Evolutionary conservation across 768 basidiomycete genomes (phyloP).

Genomic region (Leucocoprinus sp.): DNA sequence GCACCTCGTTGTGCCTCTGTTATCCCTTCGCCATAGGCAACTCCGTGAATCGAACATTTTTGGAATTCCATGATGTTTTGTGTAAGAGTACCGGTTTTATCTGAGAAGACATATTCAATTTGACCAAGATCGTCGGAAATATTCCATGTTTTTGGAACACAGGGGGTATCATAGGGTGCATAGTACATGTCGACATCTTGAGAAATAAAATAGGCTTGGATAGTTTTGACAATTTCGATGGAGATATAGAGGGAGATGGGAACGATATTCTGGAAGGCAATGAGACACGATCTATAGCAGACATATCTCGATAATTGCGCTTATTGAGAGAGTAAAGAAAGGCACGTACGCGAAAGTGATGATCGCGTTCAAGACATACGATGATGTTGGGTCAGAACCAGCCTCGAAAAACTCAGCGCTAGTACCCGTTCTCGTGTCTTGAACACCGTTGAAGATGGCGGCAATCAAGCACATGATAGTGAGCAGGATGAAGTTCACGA

Average conservation of each 20-base stretch:
- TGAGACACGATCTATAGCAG: slow-evolving; percentile 76
- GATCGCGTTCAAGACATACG: slow-evolving; percentile 61
- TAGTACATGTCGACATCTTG: slow-evolving; percentile 98
- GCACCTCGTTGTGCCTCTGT: slow-evolving; percentile 95
- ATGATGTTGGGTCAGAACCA: slow-evolving; percentile 53
- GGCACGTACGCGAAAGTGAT: slow-evolving; percentile 83
- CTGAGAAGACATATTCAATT: slow-evolving; percentile 87
- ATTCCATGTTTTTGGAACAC: slow-evolving; percentile 96
- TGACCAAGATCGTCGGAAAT: slow-evolving; percentile 98
- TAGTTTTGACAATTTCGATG: slow-evolving; percentile 96
- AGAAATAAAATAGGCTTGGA: slow-evolving; percentile 93
- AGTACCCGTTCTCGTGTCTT: slow-evolving; percentile 49
- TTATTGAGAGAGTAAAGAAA: neutral
- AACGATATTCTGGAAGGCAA: slow-evolving; percentile 96
- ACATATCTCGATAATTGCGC: slow-evolving; percentile 4
- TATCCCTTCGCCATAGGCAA: slow-evolving; percentile 86
- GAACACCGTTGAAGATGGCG: slow-evolving; percentile 69
- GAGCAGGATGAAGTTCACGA: slow-evolving; percentile 85
- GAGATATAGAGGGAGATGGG: slow-evolving; percentile 96
- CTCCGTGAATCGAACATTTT: slow-evolving; percentile 81
- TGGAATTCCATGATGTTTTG: slow-evolving; percentile 99
- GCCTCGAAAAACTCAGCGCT: slow-evolving; percentile 70
- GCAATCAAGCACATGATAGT: slow-evolving; percentile 67
- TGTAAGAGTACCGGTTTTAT: slow-evolving; percentile 95
- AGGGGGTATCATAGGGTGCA: slow-evolving; percentile 73